phyloP scores from a whole-genome alignment of 305 asterid species.

The Nicotiana rustica region DNA sequence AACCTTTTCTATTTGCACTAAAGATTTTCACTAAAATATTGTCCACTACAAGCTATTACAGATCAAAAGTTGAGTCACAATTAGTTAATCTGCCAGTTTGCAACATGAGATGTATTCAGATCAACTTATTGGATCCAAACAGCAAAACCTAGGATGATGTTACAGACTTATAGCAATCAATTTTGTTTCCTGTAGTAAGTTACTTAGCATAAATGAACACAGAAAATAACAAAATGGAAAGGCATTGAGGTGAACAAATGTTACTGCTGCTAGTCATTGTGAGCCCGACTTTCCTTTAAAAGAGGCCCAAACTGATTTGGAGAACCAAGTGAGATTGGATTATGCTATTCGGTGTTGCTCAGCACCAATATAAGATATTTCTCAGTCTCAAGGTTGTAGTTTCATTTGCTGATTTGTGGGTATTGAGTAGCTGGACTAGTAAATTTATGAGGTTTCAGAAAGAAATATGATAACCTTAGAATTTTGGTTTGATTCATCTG shows the following conservation, averaged over 20 bases:
- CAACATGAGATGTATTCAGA: slow-evolving; percentile 14
- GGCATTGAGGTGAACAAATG: not conserved
- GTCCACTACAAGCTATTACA: not conserved
- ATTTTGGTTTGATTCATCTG: not conserved
- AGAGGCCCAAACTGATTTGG: not conserved
- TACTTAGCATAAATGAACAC: not conserved
- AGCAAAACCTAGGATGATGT: slow-evolving; percentile 6
- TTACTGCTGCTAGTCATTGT: not conserved
- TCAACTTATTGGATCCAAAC: not conserved
- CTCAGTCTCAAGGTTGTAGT: slow-evolving; percentile 5
- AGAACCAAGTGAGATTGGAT: not conserved
- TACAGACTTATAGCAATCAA: not conserved
- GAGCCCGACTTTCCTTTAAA: not conserved
- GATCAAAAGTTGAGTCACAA: not conserved
- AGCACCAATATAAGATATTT: not conserved
- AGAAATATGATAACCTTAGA: not conserved
- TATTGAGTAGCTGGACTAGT: not conserved
- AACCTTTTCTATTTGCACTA: not conserved
- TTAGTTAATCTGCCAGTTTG: slow-evolving; percentile 25
- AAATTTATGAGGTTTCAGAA: not conserved
- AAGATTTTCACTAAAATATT: not conserved
- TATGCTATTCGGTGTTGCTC: not conserved
- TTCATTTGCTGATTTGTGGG: not conserved
- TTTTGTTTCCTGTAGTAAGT: not conserved
- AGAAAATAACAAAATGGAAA: not conserved